Percentiles rank a stretch among this genome's conserved stretches.
Evolutionary conservation across 2,329 filamentous ascomycete genomes (phyloP).

Genomic region (Colletotrichum tofieldiae): DNA sequence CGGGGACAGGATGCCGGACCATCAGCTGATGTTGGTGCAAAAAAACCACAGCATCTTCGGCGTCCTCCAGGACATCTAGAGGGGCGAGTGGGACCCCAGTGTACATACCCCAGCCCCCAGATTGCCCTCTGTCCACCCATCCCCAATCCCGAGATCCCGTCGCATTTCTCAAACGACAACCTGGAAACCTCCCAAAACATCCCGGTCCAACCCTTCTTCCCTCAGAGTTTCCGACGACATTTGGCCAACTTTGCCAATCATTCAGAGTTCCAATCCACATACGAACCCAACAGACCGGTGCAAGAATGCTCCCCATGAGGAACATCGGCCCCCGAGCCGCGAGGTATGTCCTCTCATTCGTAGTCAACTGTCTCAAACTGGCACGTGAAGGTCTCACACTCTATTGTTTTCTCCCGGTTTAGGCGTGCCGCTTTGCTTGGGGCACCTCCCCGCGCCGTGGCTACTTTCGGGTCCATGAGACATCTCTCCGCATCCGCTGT

Average conservation of each 20-base stretch:
- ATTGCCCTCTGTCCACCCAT: neutral
- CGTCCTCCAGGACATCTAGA: neutral
- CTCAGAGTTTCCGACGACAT: slow-evolving; percentile 6
- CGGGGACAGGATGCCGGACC: neutral
- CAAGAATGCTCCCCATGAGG: slow-evolving; percentile 27
- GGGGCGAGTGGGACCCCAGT: neutral
- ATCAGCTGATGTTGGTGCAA: slow-evolving; percentile 29
- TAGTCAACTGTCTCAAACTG: neutral
- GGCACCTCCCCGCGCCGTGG: slow-evolving; percentile 15
- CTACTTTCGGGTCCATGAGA: slow-evolving; percentile 13
- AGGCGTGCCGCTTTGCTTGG: slow-evolving; percentile 32
- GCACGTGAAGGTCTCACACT: slow-evolving; percentile 33
- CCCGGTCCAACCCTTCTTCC: neutral
- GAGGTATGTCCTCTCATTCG: slow-evolving; percentile 20
- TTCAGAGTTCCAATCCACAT: slow-evolving; percentile 26
- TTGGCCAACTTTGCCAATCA: slow-evolving; percentile 17
- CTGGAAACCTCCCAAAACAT: neutral
- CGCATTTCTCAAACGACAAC: slow-evolving; percentile 30
- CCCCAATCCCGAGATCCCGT: slow-evolving; percentile 30
- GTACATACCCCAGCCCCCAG: neutral
- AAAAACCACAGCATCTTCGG: slow-evolving; percentile 23
- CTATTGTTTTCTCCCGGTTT: neutral
- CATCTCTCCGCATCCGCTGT: slow-evolving; percentile 30
- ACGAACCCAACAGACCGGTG: neutral
- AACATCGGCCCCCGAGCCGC: slow-evolving; percentile 29